phyloP scores from a whole-genome alignment of 495 filamentous ascomycete genomes.

The Alectoria sarmentosa region DNA sequence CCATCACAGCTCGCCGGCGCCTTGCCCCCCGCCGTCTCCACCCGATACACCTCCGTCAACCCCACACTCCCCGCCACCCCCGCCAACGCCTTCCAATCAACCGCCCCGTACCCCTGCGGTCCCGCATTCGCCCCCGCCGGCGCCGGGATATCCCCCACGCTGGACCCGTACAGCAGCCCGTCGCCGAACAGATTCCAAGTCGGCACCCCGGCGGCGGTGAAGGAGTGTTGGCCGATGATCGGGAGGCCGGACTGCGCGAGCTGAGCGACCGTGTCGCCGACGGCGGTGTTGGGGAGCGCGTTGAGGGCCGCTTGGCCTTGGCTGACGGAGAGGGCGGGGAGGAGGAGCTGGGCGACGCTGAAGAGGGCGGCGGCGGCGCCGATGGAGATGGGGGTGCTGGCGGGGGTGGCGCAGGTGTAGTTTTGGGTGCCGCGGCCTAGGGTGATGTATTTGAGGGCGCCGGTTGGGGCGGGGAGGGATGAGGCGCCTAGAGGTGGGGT shows the following conservation, averaged over 20 bases:
- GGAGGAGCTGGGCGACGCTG: constrained; percentile 46
- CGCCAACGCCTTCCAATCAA: constrained; percentile 63
- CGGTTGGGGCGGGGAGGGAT: constrained; percentile 39
- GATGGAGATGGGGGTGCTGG: neutral
- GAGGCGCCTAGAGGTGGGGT: neutral
- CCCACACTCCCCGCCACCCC: constrained; percentile 70
- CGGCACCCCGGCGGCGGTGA: neutral
- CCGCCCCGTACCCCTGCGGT: constrained; percentile 56
- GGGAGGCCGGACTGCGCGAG: neutral
- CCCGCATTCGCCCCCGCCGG: constrained; percentile 48
- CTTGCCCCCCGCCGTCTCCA: constrained; percentile 19
- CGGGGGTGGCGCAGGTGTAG: constrained; percentile 52
- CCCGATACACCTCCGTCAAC: constrained; percentile 57
- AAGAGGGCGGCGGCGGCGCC: constrained; percentile 58
- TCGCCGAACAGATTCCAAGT: neutral
- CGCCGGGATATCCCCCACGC: constrained; percentile 19
- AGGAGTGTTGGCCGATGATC: neutral
- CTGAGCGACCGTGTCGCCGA: neutral
- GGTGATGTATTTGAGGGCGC: constrained; percentile 52
- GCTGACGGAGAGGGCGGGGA: constrained; percentile 30
- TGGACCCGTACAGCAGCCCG: neutral
- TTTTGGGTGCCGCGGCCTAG: constrained; percentile 71
- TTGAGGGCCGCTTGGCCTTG: neutral
- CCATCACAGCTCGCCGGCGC: constrained; percentile 1
- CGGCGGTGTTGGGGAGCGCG: neutral